Percentiles rank a stretch among this genome's conserved stretches.
phyloP scores from a whole-genome alignment of 768 basidiomycete species.

The Trametes punicea region DNA sequence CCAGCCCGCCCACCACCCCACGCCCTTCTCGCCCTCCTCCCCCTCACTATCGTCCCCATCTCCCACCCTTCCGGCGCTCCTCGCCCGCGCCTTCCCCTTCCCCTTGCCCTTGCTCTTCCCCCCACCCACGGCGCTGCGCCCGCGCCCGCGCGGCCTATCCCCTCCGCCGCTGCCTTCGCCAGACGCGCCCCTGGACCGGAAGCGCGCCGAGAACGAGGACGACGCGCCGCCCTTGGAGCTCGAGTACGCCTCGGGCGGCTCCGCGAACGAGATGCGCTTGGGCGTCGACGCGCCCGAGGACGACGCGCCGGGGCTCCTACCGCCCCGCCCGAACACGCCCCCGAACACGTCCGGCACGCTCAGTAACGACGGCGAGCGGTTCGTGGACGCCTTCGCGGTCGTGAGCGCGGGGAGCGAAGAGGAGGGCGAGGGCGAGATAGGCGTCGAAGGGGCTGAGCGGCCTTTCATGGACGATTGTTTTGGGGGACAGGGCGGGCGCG shows the following conservation, averaged over 20 bases:
- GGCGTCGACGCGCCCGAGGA: conserved; percentile 56
- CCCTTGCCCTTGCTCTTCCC: conserved; percentile 31
- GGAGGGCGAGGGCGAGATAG: conserved; percentile 18
- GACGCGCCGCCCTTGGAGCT: conserved; percentile 28
- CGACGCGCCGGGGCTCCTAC: conserved; percentile 34
- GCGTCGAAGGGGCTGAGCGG: conserved; percentile 35
- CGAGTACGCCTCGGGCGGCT: conserved; percentile 66
- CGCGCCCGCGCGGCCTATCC: conserved; percentile 16
- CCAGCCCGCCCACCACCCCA: conserved; percentile 32
- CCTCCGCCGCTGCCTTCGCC: conserved; percentile 18
- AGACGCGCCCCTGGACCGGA: conserved; percentile 32
- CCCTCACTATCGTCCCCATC: conserved; percentile 18
- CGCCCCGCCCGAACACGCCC: conserved; percentile 24
- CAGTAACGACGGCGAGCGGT: conserved; percentile 31
- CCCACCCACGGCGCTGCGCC: conserved; percentile 15
- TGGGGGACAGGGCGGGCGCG: conserved; percentile 61
- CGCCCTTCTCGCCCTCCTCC: conserved; percentile 25
- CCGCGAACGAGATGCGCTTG: conserved; percentile 77
- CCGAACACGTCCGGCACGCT: conserved; percentile 23
- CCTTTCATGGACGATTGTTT: conserved; percentile 45
- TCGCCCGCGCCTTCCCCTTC: conserved; percentile 29
- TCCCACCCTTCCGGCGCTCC: conserved; percentile 30
- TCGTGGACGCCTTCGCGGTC: conserved; percentile 19
- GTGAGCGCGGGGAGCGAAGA: conserved; percentile 11
- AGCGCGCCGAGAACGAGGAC: conserved; percentile 22